Conservation (phyloP, 208 protist species). For the Trypanosoma vivax region DNA sequence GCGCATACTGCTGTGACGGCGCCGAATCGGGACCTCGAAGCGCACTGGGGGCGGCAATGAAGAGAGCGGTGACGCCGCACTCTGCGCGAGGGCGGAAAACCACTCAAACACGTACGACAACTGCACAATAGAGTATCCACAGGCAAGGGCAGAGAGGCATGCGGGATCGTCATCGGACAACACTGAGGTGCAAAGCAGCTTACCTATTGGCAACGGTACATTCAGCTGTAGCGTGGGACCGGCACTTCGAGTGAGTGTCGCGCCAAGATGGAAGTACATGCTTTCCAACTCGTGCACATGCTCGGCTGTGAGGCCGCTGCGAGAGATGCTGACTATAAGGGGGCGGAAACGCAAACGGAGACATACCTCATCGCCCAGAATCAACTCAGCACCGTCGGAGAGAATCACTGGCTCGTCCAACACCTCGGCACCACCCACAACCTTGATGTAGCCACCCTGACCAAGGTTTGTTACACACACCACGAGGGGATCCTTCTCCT, state of each 20-base stretch:
- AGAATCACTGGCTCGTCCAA: constrained; percentile 30
- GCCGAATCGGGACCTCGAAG: constrained; percentile 57
- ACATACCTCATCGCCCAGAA: constrained; percentile 32
- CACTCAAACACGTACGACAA: constrained; percentile 74
- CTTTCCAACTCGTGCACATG: constrained; percentile 39
- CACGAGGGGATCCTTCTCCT: constrained; percentile 36
- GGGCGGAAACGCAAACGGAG: constrained; percentile 60
- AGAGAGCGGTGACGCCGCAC: constrained; percentile 44
- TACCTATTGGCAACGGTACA: constrained; percentile 41
- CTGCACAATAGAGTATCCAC: constrained; percentile 64
- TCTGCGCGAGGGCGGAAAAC: constrained; percentile 62
- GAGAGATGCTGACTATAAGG: constrained; percentile 58
- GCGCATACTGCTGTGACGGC: constrained; percentile 10
- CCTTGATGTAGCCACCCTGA: constrained; percentile 20
- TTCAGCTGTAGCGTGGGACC: constrained; percentile 14
- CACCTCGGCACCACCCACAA: constrained; percentile 28
- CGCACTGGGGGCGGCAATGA: constrained; percentile 50
- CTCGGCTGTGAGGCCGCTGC: constrained; percentile 26
- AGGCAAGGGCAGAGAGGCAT: constrained; percentile 57
- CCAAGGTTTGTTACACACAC: constrained; percentile 38
- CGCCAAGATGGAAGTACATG: constrained; percentile 61
- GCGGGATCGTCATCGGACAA: constrained; percentile 39
- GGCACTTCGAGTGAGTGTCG: constrained; percentile 28
- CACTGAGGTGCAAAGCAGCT: constrained; percentile 46
- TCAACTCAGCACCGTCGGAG: constrained; percentile 38